Base-by-base conservation (phyloP, 371 early-diverging fungal genomes). In the Zychaea mexicana region DNA sequence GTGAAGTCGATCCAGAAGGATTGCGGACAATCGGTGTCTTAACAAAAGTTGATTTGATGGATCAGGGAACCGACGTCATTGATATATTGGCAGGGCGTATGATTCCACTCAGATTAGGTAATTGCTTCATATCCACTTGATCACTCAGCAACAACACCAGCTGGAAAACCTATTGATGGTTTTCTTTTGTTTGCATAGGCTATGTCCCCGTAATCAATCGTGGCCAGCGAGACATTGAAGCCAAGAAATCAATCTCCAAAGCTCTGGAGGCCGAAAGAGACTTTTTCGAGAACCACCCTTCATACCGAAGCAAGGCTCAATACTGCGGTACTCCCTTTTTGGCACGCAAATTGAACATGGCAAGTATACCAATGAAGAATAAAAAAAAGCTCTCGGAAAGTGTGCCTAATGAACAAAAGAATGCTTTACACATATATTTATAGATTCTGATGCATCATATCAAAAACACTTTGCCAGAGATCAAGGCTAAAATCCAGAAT, bases 1-100 rank as follows among this genome's bases (percentile, higher is more conserved):
- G 96, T 36, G 98, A 98, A 71, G 96, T 97, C 4, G 99, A 99
- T 72, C 98, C 99, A 7, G 97, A 99, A 56, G 98, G 98, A 63
- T 81, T 92, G 30, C 88, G 99, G 49, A 99, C 99, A 3, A 92
- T 99, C 61, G 99, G 99, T 72, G 99, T 99, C 24, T 79, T 99
- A 71, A 99, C 99, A 61, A 99, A 99, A 79, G 89, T 99, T 38
- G 99, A 99, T 79, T 81, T 99, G 63, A 99, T 99, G 99, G 99
- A 99, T 79, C 88, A 90, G 66, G 99, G 99, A n/a, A 99, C 99
- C 5, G 98, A 99, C 78, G 97, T 99, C 17, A 93, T 99, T 45
- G 98, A 99, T 73, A 96, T 99, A 69, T 86, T 99, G 66, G 97
- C 98, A 21, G 98, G 98, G 5, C 87, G 97, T 19, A 89, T 98